A percentile compares a stretch with the other conserved stretches of the same genome.
phyloP scores from a whole-genome alignment of 495 filamentous ascomycete species.

The Aspergillus coremiiformis region DNA sequence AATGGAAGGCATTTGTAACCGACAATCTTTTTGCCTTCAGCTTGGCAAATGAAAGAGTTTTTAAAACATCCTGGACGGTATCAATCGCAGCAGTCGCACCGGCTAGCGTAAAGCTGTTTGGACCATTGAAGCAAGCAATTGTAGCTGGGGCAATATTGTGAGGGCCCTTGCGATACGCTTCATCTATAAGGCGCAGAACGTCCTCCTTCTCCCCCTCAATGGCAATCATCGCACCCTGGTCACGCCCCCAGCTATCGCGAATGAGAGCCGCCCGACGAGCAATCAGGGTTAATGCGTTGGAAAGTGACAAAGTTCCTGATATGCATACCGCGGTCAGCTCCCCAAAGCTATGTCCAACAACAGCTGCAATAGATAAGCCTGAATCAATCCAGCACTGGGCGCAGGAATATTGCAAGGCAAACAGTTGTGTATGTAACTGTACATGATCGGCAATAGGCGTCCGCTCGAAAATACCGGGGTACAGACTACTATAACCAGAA shows the following conservation, averaged over 20 bases:
- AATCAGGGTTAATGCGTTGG: slow-evolving; percentile 36
- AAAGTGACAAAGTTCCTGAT: slow-evolving; percentile 27
- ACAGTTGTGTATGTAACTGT: slow-evolving; percentile 37
- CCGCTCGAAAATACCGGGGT: slow-evolving; percentile 42
- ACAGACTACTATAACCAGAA: slow-evolving; percentile 31
- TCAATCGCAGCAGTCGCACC: slow-evolving; percentile 33
- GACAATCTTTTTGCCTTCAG: slow-evolving; percentile 34
- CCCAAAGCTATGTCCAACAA: slow-evolving; percentile 49
- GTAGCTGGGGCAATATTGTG: neutral
- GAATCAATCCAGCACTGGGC: slow-evolving; percentile 43
- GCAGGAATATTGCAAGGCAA: slow-evolving; percentile 43
- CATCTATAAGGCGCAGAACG: neutral
- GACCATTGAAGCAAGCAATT: slow-evolving; percentile 48
- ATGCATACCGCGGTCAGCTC: slow-evolving; percentile 39
- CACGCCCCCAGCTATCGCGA: slow-evolving; percentile 36
- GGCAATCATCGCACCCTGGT: slow-evolving; percentile 45
- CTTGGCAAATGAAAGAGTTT: slow-evolving; percentile 2
- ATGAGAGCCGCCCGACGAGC: slow-evolving; percentile 39
- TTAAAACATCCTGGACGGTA: slow-evolving; percentile 4
- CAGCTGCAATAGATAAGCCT: slow-evolving; percentile 24
- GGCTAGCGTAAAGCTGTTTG: slow-evolving; percentile 38
- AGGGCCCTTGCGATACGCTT: neutral
- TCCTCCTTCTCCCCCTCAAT: slow-evolving; percentile 24
- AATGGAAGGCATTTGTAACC: slow-evolving; percentile 50
- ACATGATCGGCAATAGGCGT: slow-evolving; percentile 32